A percentile compares a stretch with the other conserved stretches of the same genome.
Evolutionary conservation across 2,329 filamentous ascomycete species (phyloP).

Genomic region (Scedosporium dehoogii): DNA sequence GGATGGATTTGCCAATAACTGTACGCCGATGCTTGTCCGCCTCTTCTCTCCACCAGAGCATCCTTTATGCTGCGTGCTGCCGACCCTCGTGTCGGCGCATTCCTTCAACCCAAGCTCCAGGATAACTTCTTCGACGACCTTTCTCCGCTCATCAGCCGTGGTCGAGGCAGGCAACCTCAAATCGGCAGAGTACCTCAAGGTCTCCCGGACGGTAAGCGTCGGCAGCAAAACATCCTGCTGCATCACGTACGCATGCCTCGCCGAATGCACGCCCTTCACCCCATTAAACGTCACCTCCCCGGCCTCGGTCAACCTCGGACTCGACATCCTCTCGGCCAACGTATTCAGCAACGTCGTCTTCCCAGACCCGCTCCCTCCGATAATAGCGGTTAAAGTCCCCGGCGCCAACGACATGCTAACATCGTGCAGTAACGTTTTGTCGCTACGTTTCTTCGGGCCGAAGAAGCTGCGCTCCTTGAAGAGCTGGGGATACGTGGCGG

Average conservation of each 20-base stretch:
- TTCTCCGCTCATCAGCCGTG: slow-evolving; percentile 45
- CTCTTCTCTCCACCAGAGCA: slow-evolving; percentile 74
- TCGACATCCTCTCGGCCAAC: slow-evolving; percentile 59
- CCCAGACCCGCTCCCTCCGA: slow-evolving; percentile 64
- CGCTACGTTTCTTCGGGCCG: slow-evolving; percentile 15
- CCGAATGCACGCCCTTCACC: slow-evolving; percentile 36
- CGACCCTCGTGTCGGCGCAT: slow-evolving; percentile 65
- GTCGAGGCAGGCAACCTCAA: slow-evolving; percentile 57
- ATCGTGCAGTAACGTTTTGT: slow-evolving; percentile 49
- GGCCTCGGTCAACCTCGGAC: slow-evolving; percentile 36
- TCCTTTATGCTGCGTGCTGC: slow-evolving; percentile 59
- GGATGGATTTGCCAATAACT: slow-evolving; percentile 69
- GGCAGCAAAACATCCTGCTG: slow-evolving; percentile 67
- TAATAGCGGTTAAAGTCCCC: slow-evolving; percentile 63
- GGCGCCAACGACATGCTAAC: slow-evolving; percentile 54
- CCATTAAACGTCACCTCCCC: slow-evolving; percentile 56
- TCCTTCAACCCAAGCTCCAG: slow-evolving; percentile 67
- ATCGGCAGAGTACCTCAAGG: slow-evolving; percentile 62
- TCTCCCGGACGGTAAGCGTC: slow-evolving; percentile 66
- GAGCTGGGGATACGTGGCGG: slow-evolving; percentile 33
- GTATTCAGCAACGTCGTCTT: slow-evolving; percentile 65
- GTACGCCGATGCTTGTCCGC: slow-evolving; percentile 66
- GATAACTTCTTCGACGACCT: slow-evolving; percentile 67
- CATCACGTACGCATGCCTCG: slow-evolving; percentile 62
- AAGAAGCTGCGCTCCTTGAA: slow-evolving; percentile 27